Conservation (phyloP, 176 grass and related monocot species). For the Hordeum marinum region DNA sequence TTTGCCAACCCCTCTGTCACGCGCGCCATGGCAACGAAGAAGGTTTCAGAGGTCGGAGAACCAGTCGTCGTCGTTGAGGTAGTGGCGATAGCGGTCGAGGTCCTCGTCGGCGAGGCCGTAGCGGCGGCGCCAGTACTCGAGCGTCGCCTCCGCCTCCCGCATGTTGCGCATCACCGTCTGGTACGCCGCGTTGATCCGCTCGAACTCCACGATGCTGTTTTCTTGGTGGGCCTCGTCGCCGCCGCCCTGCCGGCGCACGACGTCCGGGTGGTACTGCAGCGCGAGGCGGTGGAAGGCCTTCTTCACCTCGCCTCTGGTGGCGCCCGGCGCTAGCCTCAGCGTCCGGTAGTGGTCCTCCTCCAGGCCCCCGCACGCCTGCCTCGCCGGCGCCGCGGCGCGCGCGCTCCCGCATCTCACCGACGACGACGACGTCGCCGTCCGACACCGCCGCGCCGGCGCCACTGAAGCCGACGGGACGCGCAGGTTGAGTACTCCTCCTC, state of each 20-base stretch:
- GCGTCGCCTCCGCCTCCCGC: too few relatives aligned
- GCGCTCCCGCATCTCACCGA: neutral
- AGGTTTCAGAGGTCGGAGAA: too few relatives aligned
- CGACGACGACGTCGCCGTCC: neutral
- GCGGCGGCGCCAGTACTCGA: too few relatives aligned
- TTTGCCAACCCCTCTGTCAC: too few relatives aligned
- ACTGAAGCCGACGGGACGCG: neutral
- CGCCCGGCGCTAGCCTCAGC: conserved; percentile 33
- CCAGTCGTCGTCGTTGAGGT: too few relatives aligned
- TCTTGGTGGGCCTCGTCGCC: too few relatives aligned
- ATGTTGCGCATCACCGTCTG: too few relatives aligned
- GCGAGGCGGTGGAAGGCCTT: conserved; percentile 51
- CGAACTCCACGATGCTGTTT: too few relatives aligned
- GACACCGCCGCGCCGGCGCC: neutral
- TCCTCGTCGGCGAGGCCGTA: too few relatives aligned
- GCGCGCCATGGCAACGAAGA: too few relatives aligned
- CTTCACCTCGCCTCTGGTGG: conserved; percentile 42
- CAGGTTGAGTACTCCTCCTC: neutral
- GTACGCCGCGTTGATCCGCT: too few relatives aligned
- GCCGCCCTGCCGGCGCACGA: neutral
- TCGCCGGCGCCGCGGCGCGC: neutral
- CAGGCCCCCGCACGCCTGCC: neutral
- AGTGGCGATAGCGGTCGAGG: too few relatives aligned
- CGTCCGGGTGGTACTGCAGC: conserved; percentile 42
- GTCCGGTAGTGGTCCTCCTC: conserved; percentile 30